A percentile compares a stretch with the other conserved stretches of the same genome.
These are phyloP conservation scores for Globisporangium echinulatum DNA, from an alignment of 352 stramenopile genomes.

Conservation along the genomic window DNA sequence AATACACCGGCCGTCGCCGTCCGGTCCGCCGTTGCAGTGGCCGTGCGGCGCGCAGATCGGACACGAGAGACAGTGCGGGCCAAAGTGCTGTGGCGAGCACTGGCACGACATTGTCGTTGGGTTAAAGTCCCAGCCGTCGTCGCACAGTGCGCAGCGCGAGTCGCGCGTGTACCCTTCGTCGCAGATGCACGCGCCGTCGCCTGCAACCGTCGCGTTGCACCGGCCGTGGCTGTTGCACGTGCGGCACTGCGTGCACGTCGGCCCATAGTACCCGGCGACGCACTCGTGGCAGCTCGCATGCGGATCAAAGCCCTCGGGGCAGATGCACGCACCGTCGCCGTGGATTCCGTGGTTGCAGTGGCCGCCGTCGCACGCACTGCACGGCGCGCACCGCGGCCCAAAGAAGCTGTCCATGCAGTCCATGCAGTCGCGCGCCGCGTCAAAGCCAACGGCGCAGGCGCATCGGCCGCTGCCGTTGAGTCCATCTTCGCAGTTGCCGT, in stretches of 20 bases:
- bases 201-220: slow-evolving; percentile 62
- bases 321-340: slow-evolving; percentile 78
- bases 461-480: slow-evolving; percentile 72
- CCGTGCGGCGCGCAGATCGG: slow-evolving; percentile 81
- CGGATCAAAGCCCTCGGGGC: slow-evolving; percentile 65
- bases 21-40: slow-evolving; percentile 74
- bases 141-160: slow-evolving; percentile 70
- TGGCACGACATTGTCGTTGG: slow-evolving; percentile 83
- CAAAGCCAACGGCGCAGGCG: slow-evolving; percentile 81
- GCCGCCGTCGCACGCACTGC: slow-evolving; percentile 73
- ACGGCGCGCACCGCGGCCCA: slow-evolving; percentile 58
- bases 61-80: slow-evolving; percentile 67
- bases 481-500: slow-evolving; percentile 82
- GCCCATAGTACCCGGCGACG: slow-evolving; percentile 59
- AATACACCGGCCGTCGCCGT: slow-evolving; percentile 79
- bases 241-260: slow-evolving; percentile 70
- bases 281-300: slow-evolving; percentile 76
- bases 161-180: slow-evolving; percentile 77
- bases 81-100: slow-evolving; percentile 79
- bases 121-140: slow-evolving; percentile 86
- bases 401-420: slow-evolving; percentile 85
- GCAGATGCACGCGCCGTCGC: slow-evolving; percentile 76
- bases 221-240: slow-evolving; percentile 77
- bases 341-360: slow-evolving; percentile 73
- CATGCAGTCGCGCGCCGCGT: slow-evolving; percentile 63